Percentiles rank a stretch among this genome's conserved stretches.
phyloP scores from a whole-genome alignment of 768 basidiomycete species.

The Podaxis sp. region DNA sequence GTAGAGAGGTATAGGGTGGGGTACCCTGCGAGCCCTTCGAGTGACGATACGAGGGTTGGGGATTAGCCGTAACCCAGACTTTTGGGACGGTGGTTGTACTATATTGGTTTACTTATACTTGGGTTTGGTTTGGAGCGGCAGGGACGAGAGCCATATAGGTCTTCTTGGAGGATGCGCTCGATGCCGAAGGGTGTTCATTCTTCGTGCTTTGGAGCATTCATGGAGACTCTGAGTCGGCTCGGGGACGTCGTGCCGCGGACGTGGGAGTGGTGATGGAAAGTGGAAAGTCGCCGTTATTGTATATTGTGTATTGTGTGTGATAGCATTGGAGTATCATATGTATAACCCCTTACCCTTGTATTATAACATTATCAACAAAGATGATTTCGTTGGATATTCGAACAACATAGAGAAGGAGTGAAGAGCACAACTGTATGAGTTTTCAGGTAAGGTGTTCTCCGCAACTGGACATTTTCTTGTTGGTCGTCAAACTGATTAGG shows the following conservation, averaged over 20 bases:
- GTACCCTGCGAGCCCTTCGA: not conserved
- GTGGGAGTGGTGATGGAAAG: not conserved
- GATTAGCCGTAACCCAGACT: not conserved
- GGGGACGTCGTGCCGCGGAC: not conserved
- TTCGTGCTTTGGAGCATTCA: not conserved
- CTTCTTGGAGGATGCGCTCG: not conserved
- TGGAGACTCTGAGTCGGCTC: not conserved
- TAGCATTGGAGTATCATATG: not conserved
- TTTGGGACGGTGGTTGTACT: not conserved
- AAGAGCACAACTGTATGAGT: not conserved
- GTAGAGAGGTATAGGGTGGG: slow-evolving; percentile 9
- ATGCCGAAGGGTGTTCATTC: not conserved
- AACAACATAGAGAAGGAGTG: not conserved
- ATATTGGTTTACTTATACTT: not conserved
- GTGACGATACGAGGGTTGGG: slow-evolving; percentile 1
- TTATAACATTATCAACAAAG: not conserved
- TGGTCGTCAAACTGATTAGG: not conserved
- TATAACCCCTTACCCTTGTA: no score
- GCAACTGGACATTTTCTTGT: not conserved
- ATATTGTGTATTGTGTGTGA: not conserved
- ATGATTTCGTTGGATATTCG: not conserved
- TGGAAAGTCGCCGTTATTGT: not conserved
- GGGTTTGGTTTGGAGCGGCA: not conserved
- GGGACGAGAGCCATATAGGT: not conserved
- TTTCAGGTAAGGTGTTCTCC: not conserved